Conservation (phyloP, 176 grass and related monocot species). For the Raddia distichophylla region DNA sequence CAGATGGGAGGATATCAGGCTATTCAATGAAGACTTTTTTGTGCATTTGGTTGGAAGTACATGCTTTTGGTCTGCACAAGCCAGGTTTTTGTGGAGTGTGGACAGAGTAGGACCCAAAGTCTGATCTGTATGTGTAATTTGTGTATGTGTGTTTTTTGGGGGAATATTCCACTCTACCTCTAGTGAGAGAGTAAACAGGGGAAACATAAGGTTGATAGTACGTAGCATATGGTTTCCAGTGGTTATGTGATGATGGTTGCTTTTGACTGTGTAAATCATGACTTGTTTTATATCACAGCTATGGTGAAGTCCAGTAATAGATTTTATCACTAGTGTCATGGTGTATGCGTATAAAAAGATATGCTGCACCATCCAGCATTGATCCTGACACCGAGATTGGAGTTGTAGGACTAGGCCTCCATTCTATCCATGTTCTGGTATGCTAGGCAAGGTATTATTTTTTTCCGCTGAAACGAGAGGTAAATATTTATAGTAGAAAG, state of each 20-base stretch:
- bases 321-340: neutral
- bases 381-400: too few species aligned
- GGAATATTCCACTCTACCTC: constrained; percentile 20
- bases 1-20: constrained; percentile 38
- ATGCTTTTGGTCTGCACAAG: constrained; percentile 31
- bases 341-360: too few species aligned
- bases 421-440: too few species aligned
- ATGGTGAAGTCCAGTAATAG: neutral
- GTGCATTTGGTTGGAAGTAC: constrained; percentile 39
- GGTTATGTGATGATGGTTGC: constrained; percentile 22
- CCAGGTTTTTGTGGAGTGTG: constrained; percentile 23
- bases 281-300: neutral
- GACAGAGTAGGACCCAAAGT: constrained; percentile 11
- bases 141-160: neutral
- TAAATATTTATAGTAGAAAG: too few species aligned
- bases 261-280: constrained; percentile 10
- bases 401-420: too few species aligned
- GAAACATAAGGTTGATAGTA: neutral
- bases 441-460: too few species aligned
- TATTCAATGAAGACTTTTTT: constrained; percentile 29
- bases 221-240: neutral
- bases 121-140: neutral
- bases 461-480: too few species aligned
- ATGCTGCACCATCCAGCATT: too few species aligned
- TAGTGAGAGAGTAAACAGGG: neutral